phyloP scores from a whole-genome alignment of 2,329 filamentous ascomycete species.

The Ceratocystis eucalypticola region DNA sequence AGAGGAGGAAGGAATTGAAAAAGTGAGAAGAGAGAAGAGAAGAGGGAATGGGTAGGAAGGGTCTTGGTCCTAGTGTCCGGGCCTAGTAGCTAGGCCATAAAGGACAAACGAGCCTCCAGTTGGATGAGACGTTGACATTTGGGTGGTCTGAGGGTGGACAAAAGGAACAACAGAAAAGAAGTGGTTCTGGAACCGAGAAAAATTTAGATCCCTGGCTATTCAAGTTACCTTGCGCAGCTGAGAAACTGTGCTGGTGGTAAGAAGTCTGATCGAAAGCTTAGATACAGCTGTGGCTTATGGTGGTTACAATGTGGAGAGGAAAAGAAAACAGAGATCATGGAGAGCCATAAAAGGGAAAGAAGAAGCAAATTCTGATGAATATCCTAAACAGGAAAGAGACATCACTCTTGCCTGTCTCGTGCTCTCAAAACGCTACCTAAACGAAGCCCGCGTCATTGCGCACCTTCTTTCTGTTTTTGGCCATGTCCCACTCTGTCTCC shows the following conservation, averaged over 20 bases:
- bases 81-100: not conserved
- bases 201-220: not conserved
- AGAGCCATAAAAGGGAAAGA: not conserved
- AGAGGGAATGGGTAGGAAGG: not conserved
- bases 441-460: not conserved
- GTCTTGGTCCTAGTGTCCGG: not conserved
- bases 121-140: not conserved
- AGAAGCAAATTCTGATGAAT: not conserved
- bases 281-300: not conserved
- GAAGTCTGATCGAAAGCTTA: not conserved
- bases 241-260: not conserved
- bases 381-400: slow-evolving; percentile 1
- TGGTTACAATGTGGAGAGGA: not conserved
- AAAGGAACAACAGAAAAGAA: slow-evolving; percentile 7
- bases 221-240: no score
- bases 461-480: not conserved
- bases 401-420: not conserved
- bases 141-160: slow-evolving; percentile 6
- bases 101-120: not conserved
- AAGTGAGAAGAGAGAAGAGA: not conserved
- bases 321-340: not conserved
- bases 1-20: not conserved
- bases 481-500: not conserved
- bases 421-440: not conserved
- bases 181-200: not conserved